Evolutionary conservation across 345 rosid genomes (phyloP).

Genomic region (Turritis glabra): DNA sequence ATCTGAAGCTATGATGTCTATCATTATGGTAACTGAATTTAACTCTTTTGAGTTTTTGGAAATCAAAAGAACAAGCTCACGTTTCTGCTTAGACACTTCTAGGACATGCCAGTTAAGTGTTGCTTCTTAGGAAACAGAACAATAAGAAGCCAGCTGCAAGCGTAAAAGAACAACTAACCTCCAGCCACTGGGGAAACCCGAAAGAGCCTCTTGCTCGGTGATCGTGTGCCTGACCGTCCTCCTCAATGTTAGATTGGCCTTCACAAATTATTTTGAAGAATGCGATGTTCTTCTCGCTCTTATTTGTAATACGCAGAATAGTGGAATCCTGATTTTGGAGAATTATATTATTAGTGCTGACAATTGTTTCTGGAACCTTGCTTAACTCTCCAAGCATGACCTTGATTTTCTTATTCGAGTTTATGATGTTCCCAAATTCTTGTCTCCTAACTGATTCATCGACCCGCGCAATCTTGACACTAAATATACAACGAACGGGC

Average conservation of each 20-base stretch:
- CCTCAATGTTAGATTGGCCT: conserved; percentile 59
- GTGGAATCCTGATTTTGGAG: conserved; percentile 67
- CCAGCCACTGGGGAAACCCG: conserved; percentile 80
- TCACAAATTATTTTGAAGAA: conserved; percentile 60
- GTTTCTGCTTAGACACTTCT: background rate
- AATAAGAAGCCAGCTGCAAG: background rate
- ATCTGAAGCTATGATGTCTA: background rate
- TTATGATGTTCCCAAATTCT: conserved; percentile 59
- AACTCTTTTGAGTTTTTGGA: background rate
- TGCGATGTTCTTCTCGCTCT: conserved; percentile 52
- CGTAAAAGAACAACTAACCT: conserved; percentile 49
- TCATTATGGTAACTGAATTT: background rate
- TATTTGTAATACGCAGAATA: conserved; percentile 64
- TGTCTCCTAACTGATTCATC: conserved; percentile 79
- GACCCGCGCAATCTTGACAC: conserved; percentile 60
- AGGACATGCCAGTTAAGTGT: background rate
- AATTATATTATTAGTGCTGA: conserved; percentile 62
- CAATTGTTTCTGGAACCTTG: conserved; percentile 69
- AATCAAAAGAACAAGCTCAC: background rate
- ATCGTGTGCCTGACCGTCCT: conserved; percentile 52
- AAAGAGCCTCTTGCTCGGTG: conserved; percentile 61
- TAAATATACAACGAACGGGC: conserved; percentile 72
- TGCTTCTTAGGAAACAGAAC: background rate
- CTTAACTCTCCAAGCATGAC: conserved; percentile 50
- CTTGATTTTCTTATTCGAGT: conserved; percentile 56